Conservation (phyloP, 768 basidiomycete species). For the Lactarius quietus region DNA sequence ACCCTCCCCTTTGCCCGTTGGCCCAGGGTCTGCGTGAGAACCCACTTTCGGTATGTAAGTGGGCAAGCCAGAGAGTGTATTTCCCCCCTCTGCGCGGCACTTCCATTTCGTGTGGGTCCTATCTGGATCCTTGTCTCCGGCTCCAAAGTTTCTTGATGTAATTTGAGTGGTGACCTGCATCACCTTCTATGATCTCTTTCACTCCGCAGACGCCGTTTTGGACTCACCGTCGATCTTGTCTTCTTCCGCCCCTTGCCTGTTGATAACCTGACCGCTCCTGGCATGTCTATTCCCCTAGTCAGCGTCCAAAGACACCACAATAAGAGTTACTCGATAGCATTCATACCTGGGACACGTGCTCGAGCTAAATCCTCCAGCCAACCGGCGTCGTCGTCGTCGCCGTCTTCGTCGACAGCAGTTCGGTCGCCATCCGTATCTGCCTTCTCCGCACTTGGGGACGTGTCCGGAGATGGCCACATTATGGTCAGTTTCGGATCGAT, state of each 20-base stretch:
- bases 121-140: conserved; percentile 12
- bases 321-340: neutral
- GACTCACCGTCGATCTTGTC: conserved; percentile 17
- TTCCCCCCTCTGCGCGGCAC: conserved; percentile 5
- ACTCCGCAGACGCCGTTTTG: neutral
- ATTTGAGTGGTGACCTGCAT: conserved; percentile 11
- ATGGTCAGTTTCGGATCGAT: conserved; percentile 19
- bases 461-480: conserved; percentile 9
- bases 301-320: neutral
- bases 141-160: conserved; percentile 3
- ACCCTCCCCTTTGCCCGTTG: conserved; percentile 1
- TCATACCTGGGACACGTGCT: conserved; percentile 1
- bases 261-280: neutral
- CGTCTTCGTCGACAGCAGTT: neutral
- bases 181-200: neutral
- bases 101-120: conserved; percentile 21
- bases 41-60: conserved; percentile 9
- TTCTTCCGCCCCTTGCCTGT: neutral
- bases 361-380: neutral
- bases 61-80: conserved; percentile 7
- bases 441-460: conserved; percentile 5
- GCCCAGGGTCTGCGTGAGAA: neutral
- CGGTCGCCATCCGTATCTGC: neutral
- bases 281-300: conserved; percentile 1
- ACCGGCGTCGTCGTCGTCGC: neutral